Base-by-base conservation (phyloP, 306 rosid species). In the Quercus engelmannii region DNA sequence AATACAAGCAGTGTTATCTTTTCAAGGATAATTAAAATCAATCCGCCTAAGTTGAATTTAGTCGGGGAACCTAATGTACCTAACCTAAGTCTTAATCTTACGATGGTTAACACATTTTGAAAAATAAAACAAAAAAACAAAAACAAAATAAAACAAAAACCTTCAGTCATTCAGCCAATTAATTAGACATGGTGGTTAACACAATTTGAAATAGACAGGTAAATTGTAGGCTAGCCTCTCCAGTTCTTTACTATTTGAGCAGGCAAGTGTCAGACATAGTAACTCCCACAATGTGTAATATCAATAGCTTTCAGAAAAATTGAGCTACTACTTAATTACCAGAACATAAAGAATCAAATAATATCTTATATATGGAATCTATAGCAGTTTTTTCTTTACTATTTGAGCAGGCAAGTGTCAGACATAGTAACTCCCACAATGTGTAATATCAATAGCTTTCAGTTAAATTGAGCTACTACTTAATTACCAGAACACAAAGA, bases 311-410 rank as follows among this genome's bases (percentile, higher is more conserved):
- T 49, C 15, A 49, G 55, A 72, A 72, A 56, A 43, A 14, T 31
- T 11, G 21, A n/a, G 23, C 63, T 25, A 63, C 6, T 59, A 38
- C 71, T 30, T 23, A 26, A 58, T 84, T 78, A 81, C 71, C 13
- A 58, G 65, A 71, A 73, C 28, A 56, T 13, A 72, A 23, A 0
- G 25, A 74, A 41, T 11, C 64, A 17, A 57, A 72, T 52, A 52
- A 46, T 65, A 63, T 76, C 13, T 69, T 51, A 20, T 49, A 35
- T 35, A 26, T 77, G 74, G 75, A 14, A 54, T 9, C 81, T 52
- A 18, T 46, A 21, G 21, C 26, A 74, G 69, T 54, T 74, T 35
- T 71, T 49, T 49, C 54, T 23, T 23, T 15, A 3, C 67, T 11
- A 59, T 10, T 59, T 59, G 67, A 21, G 28, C 28, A 10, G 31